Evolutionary conservation across 495 filamentous ascomycete species (phyloP).

Genomic region (Aspergillus sparsus): DNA sequence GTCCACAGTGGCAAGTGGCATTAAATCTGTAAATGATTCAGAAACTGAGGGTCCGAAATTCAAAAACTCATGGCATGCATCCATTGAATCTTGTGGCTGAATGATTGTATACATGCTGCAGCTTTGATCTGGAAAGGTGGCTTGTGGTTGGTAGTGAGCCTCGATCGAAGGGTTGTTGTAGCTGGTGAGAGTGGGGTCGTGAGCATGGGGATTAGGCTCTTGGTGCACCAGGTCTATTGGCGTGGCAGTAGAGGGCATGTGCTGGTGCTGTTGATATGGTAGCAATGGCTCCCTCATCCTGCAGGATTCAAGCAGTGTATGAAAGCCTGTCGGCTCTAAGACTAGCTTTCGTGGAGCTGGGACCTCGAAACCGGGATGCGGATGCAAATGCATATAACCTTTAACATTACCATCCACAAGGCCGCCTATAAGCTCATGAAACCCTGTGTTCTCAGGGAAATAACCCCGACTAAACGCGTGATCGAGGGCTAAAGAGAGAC

Average conservation of each 20-base stretch:
- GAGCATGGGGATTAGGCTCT: not conserved
- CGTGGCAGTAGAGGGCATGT: not conserved
- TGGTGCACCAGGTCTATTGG: not conserved
- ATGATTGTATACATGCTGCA: not conserved
- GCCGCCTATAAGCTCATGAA: conserved; percentile 3
- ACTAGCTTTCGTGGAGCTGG: not conserved
- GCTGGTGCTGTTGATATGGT: not conserved
- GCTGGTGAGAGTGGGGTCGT: not conserved
- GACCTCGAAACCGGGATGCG: not conserved
- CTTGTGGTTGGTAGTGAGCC: not conserved
- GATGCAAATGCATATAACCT: not conserved
- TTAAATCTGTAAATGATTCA: not conserved
- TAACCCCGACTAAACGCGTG: conserved; percentile 8
- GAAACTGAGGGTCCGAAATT: conserved; percentile 3
- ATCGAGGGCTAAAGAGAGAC: conserved; percentile 6
- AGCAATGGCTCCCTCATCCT: not conserved
- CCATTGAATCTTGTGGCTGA: not conserved
- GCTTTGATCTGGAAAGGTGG: not conserved
- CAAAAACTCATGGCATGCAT: conserved; percentile 10
- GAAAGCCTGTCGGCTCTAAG: not conserved
- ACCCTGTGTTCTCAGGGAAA: conserved; percentile 6
- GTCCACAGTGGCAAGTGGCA: conserved; percentile 1
- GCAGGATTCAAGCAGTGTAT: not conserved
- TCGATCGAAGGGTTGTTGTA: not conserved
- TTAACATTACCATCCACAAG: not conserved